These are phyloP conservation scores for Cutaneotrichosporon cavernicola DNA, from an alignment of 1,284 basidiomycete species.

Conservation along the genomic window DNA sequence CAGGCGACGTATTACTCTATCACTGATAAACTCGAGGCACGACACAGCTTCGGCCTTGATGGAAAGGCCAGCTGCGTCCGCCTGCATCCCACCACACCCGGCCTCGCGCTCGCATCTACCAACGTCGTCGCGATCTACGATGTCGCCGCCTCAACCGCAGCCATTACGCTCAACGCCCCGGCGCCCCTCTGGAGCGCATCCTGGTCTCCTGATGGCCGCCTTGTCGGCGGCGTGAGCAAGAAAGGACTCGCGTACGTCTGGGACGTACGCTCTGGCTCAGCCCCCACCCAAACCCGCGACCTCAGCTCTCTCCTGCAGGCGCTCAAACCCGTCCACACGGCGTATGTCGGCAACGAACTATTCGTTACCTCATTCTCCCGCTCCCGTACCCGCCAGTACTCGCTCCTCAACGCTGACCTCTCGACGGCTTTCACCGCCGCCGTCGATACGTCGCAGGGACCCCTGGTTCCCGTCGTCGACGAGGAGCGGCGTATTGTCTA, in stretches of 20 bases:
- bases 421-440: constrained; percentile 38
- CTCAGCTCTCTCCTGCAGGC: constrained; percentile 38
- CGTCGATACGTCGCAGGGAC: constrained; percentile 51
- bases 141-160: constrained; percentile 23
- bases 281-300: constrained; percentile 24
- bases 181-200: constrained; percentile 43
- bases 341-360: constrained; percentile 44
- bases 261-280: constrained; percentile 40
- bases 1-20: constrained; percentile 20
- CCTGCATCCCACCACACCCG: constrained; percentile 52
- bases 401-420: constrained; percentile 35
- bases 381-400: constrained; percentile 38
- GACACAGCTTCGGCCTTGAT: not conserved
- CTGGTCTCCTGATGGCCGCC: constrained; percentile 50
- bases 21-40: not conserved
- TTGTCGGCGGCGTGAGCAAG: constrained; percentile 44
- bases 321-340: constrained; percentile 46
- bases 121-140: constrained; percentile 46
- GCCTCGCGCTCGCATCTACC: constrained; percentile 38
- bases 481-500: constrained; percentile 52
- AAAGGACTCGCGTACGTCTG: constrained; percentile 48
- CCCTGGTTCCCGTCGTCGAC: constrained; percentile 51
- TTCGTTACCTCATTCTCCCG: constrained; percentile 53
- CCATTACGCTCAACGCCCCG: constrained; percentile 29
- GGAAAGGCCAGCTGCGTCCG: constrained; percentile 41